Percentiles rank a stretch among this genome's conserved stretches.
These are phyloP conservation scores for Apiotrichum akiyoshidainum DNA, from an alignment of 1,284 basidiomycete genomes.

Conservation along the genomic window DNA sequence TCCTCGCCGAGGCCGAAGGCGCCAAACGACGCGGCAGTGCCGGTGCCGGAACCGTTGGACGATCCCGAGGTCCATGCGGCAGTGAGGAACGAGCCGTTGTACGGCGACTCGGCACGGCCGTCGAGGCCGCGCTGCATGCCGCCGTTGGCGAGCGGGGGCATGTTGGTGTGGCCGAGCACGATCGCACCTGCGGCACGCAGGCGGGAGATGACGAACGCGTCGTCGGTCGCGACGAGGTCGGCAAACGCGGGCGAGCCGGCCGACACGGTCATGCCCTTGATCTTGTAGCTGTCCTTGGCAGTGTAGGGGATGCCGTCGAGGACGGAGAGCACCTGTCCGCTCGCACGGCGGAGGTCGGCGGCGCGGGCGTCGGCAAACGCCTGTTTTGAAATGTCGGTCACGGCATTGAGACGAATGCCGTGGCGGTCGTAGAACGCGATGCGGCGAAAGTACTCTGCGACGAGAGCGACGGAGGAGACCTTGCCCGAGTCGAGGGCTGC, in stretches of 20 bases:
- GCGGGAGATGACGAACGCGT: constrained; percentile 5
- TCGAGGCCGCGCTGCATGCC: constrained; percentile 18
- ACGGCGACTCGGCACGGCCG: constrained; percentile 13
- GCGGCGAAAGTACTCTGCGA: constrained; percentile 11
- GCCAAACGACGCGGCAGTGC: constrained; percentile 10
- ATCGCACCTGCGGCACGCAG: constrained; percentile 7
- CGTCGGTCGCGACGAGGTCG: constrained; percentile 8
- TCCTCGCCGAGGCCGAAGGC: constrained; percentile 16
- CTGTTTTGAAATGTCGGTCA: not conserved
- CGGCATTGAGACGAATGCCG: constrained; percentile 8
- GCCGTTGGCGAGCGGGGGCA: constrained; percentile 14
- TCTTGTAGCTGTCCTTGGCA: constrained; percentile 14
- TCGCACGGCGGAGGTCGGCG: constrained; percentile 3
- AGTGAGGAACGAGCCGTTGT: constrained; percentile 13
- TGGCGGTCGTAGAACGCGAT: constrained; percentile 14
- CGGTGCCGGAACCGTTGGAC: constrained; percentile 13
- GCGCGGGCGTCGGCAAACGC: constrained; percentile 10
- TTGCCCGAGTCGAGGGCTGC: constrained; percentile 6
- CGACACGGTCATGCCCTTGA: constrained; percentile 1
- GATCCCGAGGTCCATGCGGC: constrained; percentile 12
- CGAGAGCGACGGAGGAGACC: constrained; percentile 6
- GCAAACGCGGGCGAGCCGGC: constrained; percentile 12
- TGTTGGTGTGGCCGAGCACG: constrained; percentile 9
- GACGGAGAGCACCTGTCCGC: constrained; percentile 2
- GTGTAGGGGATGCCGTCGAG: constrained; percentile 16